These are phyloP conservation scores for Hypoxylon sp. DNA, from an alignment of 2,329 filamentous ascomycete genomes.

Conservation along the genomic window DNA sequence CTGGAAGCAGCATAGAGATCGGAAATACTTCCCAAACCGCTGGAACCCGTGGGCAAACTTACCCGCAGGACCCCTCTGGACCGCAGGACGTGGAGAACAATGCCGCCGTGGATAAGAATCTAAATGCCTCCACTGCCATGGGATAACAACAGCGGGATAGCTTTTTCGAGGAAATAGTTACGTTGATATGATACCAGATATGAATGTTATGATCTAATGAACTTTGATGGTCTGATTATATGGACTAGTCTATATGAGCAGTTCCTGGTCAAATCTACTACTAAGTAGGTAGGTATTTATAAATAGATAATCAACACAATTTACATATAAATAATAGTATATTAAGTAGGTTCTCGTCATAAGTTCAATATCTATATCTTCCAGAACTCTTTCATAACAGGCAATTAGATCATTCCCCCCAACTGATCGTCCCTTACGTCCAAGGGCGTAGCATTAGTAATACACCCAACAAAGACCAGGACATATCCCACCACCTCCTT, in stretches of 20 bases:
- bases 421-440: neutral
- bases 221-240: neutral
- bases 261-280: neutral
- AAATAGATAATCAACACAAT: neutral
- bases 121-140: conserved; percentile 2
- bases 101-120: neutral
- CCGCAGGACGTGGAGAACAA: conserved; percentile 5
- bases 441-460: neutral
- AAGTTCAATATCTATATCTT: conserved; percentile 12
- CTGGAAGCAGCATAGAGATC: conserved; percentile 38
- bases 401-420: conserved; percentile 2
- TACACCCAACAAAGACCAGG: neutral
- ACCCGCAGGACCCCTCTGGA: neutral
- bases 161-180: neutral
- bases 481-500: conserved; percentile 5
- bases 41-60: neutral
- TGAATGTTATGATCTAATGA: conserved; percentile 12
- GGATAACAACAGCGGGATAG: neutral
- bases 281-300: neutral
- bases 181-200: conserved; percentile 15
- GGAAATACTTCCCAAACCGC: conserved; percentile 18
- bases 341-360: conserved; percentile 12
- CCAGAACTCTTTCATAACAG: neutral
- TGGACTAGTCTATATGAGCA: neutral
- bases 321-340: conserved; percentile 14